Conservation (phyloP, 306 rosid genomes). For the Quercus ilex region DNA sequence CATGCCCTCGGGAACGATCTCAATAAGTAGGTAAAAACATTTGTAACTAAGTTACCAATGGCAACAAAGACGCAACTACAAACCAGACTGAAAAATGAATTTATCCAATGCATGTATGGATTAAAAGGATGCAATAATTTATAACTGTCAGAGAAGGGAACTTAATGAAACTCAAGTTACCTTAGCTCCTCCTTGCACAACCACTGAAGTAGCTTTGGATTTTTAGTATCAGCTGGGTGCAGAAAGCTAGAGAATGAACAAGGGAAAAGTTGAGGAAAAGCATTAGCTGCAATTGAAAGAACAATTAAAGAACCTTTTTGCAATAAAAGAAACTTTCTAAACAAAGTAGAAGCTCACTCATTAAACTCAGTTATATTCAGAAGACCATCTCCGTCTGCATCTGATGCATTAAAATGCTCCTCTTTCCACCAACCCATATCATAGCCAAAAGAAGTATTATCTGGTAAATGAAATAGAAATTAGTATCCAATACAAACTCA, state of each 20-base stretch:
- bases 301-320: background rate
- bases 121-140: background rate
- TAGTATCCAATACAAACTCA: slow-evolving; percentile 20
- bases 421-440: slow-evolving; percentile 99
- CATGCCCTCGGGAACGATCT: background rate
- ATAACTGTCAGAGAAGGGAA: background rate
- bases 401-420: slow-evolving; percentile 92
- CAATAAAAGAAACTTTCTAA: slow-evolving; percentile 4
- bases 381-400: slow-evolving; percentile 76
- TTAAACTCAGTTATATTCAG: slow-evolving; percentile 84
- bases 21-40: background rate
- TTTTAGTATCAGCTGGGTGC: slow-evolving; percentile 92
- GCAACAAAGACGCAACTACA: background rate
- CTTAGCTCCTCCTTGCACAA: slow-evolving; percentile 92
- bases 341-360: slow-evolving; percentile 65
- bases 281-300: slow-evolving; percentile 12
- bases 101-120: background rate
- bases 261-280: background rate
- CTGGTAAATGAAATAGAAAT: slow-evolving; percentile 31
- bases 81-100: background rate
- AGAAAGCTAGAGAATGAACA: slow-evolving; percentile 55
- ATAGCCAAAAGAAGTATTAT: slow-evolving; percentile 70
- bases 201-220: slow-evolving; percentile 76
- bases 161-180: slow-evolving; percentile 34
- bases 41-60: background rate